Base-by-base conservation (phyloP, 1,284 basidiomycete genomes). In the Paramarasmius palmivorus region DNA sequence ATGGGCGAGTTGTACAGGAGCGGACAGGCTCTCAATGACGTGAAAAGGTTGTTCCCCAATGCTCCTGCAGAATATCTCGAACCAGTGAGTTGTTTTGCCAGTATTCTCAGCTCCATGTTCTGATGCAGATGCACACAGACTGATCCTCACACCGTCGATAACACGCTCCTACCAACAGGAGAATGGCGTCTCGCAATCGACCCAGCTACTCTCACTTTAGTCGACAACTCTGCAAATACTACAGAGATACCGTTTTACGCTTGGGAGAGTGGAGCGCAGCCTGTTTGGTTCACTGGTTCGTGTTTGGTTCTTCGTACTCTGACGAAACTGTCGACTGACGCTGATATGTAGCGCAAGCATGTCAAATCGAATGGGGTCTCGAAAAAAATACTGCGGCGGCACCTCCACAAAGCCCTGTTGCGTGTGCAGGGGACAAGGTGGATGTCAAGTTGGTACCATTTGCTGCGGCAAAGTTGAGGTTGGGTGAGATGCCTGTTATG, bases 401-500 rank as follows among this genome's bases (percentile, higher is more conserved):
- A 20, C 72, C 71, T 1, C 73, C 72, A 1, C 36, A 49, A 29
- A 70, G 69, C 49, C 72, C 73, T 0, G 68, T 66, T 41, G 45
- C 54, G 2, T 74, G 72, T 48, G 42, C 63, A 12, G 67, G 66
- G 4, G 56, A 66, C 2, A 51, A 61, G 9, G 68, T 70, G 50
- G 56, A 66, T 37, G 72, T 68, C 32, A 73, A 67, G 35, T 59
- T 73, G 17, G 68, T 72, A 23, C 72, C 72, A 7, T 74, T 73
- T 55, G 72, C 61, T 32, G 68, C 67, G 25, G 70, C 71, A 2
- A 72, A 70, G 57, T 51, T 74, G 55, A 61, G 72, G 7, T 59
- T 74, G 39, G 72, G 72, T 19, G 72, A 74, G 49, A 68, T 74
- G 20, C 72, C 72, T 5, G 68, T 70, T 6, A 70, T 73, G 67